Base-by-base conservation (phyloP, 257 asterid genomes). In the Solanum sejunctum region DNA sequence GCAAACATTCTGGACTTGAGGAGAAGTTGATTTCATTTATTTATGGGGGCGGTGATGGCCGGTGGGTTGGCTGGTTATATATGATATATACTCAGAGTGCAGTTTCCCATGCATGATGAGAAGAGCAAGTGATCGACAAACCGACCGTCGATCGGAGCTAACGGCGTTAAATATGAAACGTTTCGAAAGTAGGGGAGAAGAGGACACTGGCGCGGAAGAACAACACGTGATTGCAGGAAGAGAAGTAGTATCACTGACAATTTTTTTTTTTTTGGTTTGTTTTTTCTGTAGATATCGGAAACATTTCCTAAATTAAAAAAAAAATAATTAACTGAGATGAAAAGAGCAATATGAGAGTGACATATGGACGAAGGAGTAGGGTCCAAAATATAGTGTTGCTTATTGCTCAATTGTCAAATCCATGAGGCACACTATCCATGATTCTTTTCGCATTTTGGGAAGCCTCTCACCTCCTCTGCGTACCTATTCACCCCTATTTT, bases 331-430 rank as follows among this genome's bases (percentile, higher is more conserved):
- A n/a, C n/a, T 26, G 28, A 26, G 1, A 1, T 0, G 28, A 1
- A 26, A 1, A 26, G 28, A 26, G 28, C 3, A 32, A 1, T 32
- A 36, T 36, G 39, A 0, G 39, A 36, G 39, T 36, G 39, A 36
- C 39, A 36, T 32, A 32, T 36, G 39, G 39, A 47, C 51, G 67
- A 43, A 69, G 49, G 4, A 28, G 47, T 3, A 15, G 12, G 36
- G 47, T 77, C 82, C 63, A 77, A 77, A 26, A 32, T 67, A 28
- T 66, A 66, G 47, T 67, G 84, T 60, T 3, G 13, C 55, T 21
- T 78, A 88, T 80, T 80, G 57, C 87, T 87, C 80, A 87, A 64
- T 87, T 85, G 92, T 92, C 93, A 88, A 85, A 87, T 90, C 90
- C 84, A 45, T 41, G 57, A 43, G 8, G 21, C 84, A 60, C 28